Evolutionary conservation across 768 basidiomycete genomes (phyloP).

Genomic region (Trichaptum fuscoviolaceum): DNA sequence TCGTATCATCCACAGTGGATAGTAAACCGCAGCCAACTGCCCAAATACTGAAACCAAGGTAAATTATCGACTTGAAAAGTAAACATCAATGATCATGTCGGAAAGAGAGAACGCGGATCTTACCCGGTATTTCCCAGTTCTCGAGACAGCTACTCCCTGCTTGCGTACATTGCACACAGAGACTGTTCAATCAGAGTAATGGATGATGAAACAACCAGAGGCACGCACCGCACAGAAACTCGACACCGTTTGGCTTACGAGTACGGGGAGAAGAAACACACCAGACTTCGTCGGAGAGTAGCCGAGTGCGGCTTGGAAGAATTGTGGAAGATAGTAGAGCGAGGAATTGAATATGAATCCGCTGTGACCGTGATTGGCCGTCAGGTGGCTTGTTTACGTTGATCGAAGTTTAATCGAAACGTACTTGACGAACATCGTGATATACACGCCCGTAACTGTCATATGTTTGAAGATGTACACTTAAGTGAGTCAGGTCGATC

Average conservation of each 20-base stretch:
- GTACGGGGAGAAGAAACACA: constrained; percentile 62
- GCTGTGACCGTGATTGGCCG: constrained; percentile 24
- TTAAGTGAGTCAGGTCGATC: constrained; percentile 20
- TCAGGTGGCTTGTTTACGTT: background rate
- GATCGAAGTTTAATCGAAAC: constrained; percentile 12
- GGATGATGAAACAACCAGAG: background rate
- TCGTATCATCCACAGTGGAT: constrained; percentile 51
- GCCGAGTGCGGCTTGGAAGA: constrained; percentile 68
- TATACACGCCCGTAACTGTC: constrained; percentile 65
- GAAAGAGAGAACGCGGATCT: background rate
- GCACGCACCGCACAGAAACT: constrained; percentile 47
- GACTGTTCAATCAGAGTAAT: background rate
- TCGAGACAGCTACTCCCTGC: constrained; percentile 57
- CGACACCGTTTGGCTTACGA: constrained; percentile 57
- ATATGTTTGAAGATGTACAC: constrained; percentile 68
- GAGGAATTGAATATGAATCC: constrained; percentile 60
- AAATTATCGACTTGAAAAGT: constrained; percentile 49
- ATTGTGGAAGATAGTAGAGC: constrained; percentile 69
- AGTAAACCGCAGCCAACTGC: constrained; percentile 64
- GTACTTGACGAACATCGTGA: constrained; percentile 65
- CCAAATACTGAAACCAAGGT: constrained; percentile 63
- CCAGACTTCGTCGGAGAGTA: constrained; percentile 60
- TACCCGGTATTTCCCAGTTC: constrained; percentile 60
- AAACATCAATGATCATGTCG: background rate
- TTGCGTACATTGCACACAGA: background rate